Conservation (phyloP, 2,329 filamentous ascomycete genomes). For the Aspergillus novofumigatus region DNA sequence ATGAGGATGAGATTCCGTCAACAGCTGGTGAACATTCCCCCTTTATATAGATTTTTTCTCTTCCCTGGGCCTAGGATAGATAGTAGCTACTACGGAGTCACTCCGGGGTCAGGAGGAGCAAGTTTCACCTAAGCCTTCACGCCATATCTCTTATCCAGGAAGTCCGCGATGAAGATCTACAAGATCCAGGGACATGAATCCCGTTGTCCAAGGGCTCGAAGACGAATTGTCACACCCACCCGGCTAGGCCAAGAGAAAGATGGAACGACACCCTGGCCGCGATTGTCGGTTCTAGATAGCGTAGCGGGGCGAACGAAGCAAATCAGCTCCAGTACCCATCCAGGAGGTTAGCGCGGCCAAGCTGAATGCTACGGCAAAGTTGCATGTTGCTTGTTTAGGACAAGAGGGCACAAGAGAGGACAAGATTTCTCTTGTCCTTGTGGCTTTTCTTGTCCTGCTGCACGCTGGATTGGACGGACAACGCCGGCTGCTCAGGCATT, state of each 20-base stretch:
- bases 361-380: constrained; percentile 6
- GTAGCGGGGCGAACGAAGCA: not conserved
- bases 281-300: not conserved
- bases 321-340: not conserved
- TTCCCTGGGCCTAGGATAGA: constrained; percentile 1
- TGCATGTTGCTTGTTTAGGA: constrained; percentile 12
- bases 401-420: constrained; percentile 2
- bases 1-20: constrained; percentile 11
- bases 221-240: not conserved
- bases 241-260: not conserved
- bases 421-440: constrained; percentile 5
- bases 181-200: not conserved
- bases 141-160: not conserved
- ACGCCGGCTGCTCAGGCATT: not conserved
- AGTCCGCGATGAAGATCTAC: constrained; percentile 6
- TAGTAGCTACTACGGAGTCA: not conserved
- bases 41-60: constrained; percentile 23
- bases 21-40: constrained; percentile 5
- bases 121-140: not conserved
- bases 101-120: constrained; percentile 7
- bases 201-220: not conserved
- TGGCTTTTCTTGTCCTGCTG: not conserved
- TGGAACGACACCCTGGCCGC: not conserved
- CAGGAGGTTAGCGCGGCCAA: not conserved
- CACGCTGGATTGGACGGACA: constrained; percentile 3